A percentile compares a stretch with the other conserved stretches of the same genome.
phyloP scores from a whole-genome alignment of 1,284 basidiomycete genomes.

The Ceratobasidium sp. region DNA sequence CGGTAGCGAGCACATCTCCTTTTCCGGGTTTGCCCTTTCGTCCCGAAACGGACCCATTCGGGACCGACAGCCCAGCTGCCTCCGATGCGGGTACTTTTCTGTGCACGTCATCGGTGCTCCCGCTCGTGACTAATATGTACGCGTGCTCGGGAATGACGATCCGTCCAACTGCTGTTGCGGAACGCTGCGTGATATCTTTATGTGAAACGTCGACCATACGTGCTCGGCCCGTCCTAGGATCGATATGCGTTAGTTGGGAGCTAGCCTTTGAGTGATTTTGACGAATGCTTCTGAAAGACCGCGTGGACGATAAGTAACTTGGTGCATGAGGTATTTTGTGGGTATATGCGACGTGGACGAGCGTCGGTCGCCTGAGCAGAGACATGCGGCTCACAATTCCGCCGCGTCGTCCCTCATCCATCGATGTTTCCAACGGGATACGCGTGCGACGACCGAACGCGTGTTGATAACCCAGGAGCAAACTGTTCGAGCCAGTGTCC shows the following conservation, averaged over 20 bases:
- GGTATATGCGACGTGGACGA: constrained; percentile 3
- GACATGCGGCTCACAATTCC: constrained; percentile 1
- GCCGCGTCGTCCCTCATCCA: too few relatives aligned
- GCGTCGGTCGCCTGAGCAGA: not conserved
- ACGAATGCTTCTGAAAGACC: not conserved
- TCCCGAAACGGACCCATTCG: constrained; percentile 48
- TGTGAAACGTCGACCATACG: constrained; percentile 84
- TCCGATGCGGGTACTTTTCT: constrained; percentile 2
- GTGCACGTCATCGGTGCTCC: constrained; percentile 9
- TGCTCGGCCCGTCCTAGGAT: constrained; percentile 70
- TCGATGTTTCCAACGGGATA: too few relatives aligned
- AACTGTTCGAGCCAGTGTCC: too few relatives aligned
- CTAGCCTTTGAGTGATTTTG: constrained; percentile 3
- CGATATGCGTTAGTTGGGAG: constrained; percentile 75
- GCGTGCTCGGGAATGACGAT: constrained; percentile 78
- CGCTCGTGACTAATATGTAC: constrained; percentile 71
- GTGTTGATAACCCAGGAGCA: too few relatives aligned
- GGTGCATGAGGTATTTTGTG: not conserved
- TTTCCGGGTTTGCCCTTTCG: constrained; percentile 70
- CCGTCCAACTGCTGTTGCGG: constrained; percentile 81
- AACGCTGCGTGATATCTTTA: constrained; percentile 75
- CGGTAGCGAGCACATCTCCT: constrained; percentile 82
- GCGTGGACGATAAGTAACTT: not conserved
- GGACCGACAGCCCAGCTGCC: not conserved
- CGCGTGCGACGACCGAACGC: too few relatives aligned